Conservation (phyloP, 2,329 filamentous ascomycete species). For the Hypoxylon sp. region DNA sequence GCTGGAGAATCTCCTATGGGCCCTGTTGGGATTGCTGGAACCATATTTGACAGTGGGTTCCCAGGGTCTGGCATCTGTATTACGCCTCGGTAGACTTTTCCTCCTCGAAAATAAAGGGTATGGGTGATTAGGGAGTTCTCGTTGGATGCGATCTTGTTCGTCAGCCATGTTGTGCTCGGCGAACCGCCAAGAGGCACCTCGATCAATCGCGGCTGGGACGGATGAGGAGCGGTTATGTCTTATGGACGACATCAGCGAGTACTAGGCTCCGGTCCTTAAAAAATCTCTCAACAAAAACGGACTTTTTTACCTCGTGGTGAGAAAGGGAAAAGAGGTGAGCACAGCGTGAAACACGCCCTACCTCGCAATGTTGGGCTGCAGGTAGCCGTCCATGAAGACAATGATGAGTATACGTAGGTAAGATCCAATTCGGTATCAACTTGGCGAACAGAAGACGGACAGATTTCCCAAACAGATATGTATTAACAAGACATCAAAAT, state of each 20-base stretch:
- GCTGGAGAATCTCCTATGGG: slow-evolving; percentile 38
- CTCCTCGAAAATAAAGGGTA: slow-evolving; percentile 38
- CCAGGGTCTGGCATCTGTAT: slow-evolving; percentile 38
- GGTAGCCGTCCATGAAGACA: slow-evolving; percentile 44
- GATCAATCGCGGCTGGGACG: slow-evolving; percentile 41
- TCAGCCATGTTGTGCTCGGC: slow-evolving; percentile 48
- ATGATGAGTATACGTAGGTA: slow-evolving; percentile 25
- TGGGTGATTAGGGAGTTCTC: slow-evolving; percentile 34
- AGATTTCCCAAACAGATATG: slow-evolving; percentile 26
- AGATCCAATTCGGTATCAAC: slow-evolving; percentile 43
- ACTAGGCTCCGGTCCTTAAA: slow-evolving; percentile 21
- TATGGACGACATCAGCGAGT: slow-evolving; percentile 28
- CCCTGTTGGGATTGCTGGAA: slow-evolving; percentile 25
- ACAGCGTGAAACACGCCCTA: slow-evolving; percentile 48
- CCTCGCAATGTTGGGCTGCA: slow-evolving; percentile 46
- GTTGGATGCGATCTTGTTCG: slow-evolving; percentile 37
- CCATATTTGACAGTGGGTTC: slow-evolving; percentile 37
- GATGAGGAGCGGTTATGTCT: slow-evolving; percentile 41
- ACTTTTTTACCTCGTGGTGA: slow-evolving; percentile 25
- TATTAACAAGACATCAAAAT: slow-evolving; percentile 27
- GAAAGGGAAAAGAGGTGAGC: slow-evolving; percentile 32
- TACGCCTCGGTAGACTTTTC: slow-evolving; percentile 40
- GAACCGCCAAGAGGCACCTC: slow-evolving; percentile 34
- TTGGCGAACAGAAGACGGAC: slow-evolving; percentile 40
- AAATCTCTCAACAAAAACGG: slow-evolving; percentile 36